A percentile compares a stretch with the other conserved stretches of the same genome.
phyloP scores from a whole-genome alignment of 257 asterid genomes.

The Fraxinus quadrangulata region DNA sequence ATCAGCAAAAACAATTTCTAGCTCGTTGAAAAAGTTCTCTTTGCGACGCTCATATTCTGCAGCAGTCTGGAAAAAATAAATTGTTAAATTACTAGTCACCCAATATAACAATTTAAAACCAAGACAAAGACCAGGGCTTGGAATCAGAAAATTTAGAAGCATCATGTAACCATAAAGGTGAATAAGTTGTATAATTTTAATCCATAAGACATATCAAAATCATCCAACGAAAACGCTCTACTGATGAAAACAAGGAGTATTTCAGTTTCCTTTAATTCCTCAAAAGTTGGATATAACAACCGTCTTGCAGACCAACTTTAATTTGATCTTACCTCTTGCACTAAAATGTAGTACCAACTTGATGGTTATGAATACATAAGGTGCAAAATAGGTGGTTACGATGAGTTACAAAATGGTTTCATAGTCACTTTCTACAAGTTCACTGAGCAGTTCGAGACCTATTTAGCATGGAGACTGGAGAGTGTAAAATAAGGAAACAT shows the following conservation, averaged over 20 bases:
- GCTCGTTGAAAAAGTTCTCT: conserved; percentile 66
- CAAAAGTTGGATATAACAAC: background rate
- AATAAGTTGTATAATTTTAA: background rate
- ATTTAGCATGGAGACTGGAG: no score
- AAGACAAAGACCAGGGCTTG: background rate
- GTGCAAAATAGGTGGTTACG: background rate
- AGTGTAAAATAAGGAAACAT: background rate
- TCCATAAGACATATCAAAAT: background rate
- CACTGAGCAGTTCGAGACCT: background rate
- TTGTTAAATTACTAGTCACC: background rate
- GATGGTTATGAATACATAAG: background rate
- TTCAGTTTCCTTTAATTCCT: background rate
- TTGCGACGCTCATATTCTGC: conserved; percentile 65
- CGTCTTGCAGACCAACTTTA: background rate
- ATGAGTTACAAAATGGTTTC: background rate
- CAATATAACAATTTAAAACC: background rate
- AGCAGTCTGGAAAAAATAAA: conserved; percentile 50
- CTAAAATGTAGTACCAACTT: background rate
- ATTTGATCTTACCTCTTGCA: background rate
- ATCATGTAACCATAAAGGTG: background rate
- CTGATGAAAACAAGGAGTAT: background rate
- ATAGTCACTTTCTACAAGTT: background rate
- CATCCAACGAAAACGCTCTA: background rate
- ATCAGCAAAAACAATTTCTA: conserved; percentile 62
- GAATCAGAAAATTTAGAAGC: background rate